Percentiles rank a stretch among this genome's conserved stretches.
phyloP scores from a whole-genome alignment of 2,329 filamentous ascomycete genomes.

The Pestalotiopsis sp. region DNA sequence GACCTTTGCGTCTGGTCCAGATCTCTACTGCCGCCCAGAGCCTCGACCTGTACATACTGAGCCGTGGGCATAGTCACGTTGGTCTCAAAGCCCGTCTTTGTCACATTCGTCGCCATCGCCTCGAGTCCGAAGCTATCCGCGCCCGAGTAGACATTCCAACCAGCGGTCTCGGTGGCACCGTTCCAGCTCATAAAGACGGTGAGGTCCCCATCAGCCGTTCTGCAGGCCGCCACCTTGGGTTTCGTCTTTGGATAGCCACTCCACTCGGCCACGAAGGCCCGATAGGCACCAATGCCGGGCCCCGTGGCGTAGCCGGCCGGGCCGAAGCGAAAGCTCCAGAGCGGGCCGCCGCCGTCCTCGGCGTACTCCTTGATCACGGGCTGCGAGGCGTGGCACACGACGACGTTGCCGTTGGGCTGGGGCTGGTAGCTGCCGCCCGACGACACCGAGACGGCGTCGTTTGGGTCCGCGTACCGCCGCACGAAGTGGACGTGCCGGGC shows the following conservation, averaged over 20 bases:
- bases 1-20: not conserved
- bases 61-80: not conserved
- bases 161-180: not conserved
- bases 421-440: not conserved
- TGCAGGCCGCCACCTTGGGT: not conserved
- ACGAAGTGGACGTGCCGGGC: not conserved
- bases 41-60: not conserved
- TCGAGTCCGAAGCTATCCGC: not conserved
- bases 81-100: not conserved
- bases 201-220: not conserved
- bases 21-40: not conserved
- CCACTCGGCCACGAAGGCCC: not conserved
- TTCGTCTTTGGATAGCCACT: not conserved
- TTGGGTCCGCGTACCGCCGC: not conserved
- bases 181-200: conserved; percentile 1
- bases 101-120: not conserved
- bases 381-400: not conserved
- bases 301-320: not conserved
- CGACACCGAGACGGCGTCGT: not conserved
- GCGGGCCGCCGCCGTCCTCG: not conserved
- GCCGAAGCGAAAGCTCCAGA: not conserved
- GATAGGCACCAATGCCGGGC: not conserved
- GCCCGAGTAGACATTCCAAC: not conserved
- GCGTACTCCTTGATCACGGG: not conserved
- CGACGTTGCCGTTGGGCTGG: not conserved